Conservation (phyloP, 2,329 filamentous ascomycete species). For the Fusarium xylarioides region DNA sequence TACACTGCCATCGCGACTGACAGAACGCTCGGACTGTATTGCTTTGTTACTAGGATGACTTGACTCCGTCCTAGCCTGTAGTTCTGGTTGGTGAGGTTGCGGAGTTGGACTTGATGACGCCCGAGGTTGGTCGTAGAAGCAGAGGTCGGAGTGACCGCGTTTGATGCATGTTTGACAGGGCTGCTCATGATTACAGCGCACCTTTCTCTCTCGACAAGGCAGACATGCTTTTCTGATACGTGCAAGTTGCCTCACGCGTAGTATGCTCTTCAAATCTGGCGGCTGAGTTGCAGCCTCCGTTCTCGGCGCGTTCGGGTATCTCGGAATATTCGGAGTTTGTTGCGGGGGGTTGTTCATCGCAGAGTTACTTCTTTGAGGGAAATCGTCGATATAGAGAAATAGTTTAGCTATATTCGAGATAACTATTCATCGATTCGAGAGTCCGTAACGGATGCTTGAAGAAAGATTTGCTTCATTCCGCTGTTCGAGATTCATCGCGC, state of each 20-base stretch:
- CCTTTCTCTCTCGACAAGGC: conserved; percentile 22
- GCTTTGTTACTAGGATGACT: accelerated
- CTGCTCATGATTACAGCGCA: conserved; percentile 19
- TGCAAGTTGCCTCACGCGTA: conserved; percentile 6
- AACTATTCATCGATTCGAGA: neutral
- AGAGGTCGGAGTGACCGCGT: conserved; percentile 20
- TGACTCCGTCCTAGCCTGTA: accelerated
- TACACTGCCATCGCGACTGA: neutral
- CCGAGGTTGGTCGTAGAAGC: neutral
- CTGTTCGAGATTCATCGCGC: neutral
- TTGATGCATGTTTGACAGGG: conserved; percentile 25
- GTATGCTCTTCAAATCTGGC: neutral
- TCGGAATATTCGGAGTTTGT: neutral
- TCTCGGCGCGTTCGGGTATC: neutral
- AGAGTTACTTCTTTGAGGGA: accelerated
- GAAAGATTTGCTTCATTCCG: neutral
- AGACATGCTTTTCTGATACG: conserved; percentile 54
- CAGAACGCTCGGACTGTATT: accelerated
- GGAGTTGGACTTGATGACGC: neutral
- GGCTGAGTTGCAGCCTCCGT: neutral
- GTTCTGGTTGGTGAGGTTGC: neutral
- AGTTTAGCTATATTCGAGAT: neutral
- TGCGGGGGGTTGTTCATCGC: neutral
- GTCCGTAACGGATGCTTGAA: accelerated
- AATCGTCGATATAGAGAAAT: accelerated